phyloP scores from a whole-genome alignment of 495 filamentous ascomycete species.

The Hypoxylon fuscum region DNA sequence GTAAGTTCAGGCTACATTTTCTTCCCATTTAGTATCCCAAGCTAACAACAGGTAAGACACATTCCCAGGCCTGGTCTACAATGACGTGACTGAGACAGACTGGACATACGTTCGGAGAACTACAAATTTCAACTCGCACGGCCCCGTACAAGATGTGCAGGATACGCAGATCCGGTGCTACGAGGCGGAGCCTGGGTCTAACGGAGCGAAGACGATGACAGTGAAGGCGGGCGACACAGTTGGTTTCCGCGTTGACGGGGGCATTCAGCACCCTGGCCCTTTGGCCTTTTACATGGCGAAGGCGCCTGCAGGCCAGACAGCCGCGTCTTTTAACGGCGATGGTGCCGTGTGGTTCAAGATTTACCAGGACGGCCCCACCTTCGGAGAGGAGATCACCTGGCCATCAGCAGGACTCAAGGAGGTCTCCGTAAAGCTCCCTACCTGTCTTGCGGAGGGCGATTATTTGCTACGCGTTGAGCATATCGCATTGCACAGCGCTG shows the following conservation, averaged over 20 bases:
- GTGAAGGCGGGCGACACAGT: slow-evolving; percentile 55
- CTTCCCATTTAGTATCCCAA: not conserved
- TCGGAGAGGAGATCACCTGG: slow-evolving; percentile 52
- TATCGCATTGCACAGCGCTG: slow-evolving; percentile 60
- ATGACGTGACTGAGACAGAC: slow-evolving; percentile 36
- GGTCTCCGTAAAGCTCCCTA: slow-evolving; percentile 57
- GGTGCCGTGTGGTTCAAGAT: slow-evolving; percentile 66
- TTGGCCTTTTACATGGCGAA: slow-evolving; percentile 59
- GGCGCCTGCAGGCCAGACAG: slow-evolving; percentile 51
- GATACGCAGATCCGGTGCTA: slow-evolving; percentile 60
- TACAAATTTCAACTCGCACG: slow-evolving; percentile 53
- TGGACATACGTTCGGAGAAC: slow-evolving; percentile 52
- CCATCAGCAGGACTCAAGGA: slow-evolving; percentile 27
- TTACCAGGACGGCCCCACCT: slow-evolving; percentile 55
- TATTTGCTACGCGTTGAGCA: slow-evolving; percentile 67
- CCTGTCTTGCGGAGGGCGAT: slow-evolving; percentile 58
- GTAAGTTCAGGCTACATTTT: not conserved
- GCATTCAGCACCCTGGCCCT: slow-evolving; percentile 57
- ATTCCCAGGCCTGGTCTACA: slow-evolving; percentile 22
- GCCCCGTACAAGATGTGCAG: slow-evolving; percentile 55
- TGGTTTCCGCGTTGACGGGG: slow-evolving; percentile 52
- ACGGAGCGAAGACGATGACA: slow-evolving; percentile 40
- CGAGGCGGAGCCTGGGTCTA: slow-evolving; percentile 43
- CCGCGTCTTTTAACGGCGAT: slow-evolving; percentile 55
- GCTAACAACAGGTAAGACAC: not conserved